phyloP scores from a whole-genome alignment of 345 rosid species.

The Populus deltoides region DNA sequence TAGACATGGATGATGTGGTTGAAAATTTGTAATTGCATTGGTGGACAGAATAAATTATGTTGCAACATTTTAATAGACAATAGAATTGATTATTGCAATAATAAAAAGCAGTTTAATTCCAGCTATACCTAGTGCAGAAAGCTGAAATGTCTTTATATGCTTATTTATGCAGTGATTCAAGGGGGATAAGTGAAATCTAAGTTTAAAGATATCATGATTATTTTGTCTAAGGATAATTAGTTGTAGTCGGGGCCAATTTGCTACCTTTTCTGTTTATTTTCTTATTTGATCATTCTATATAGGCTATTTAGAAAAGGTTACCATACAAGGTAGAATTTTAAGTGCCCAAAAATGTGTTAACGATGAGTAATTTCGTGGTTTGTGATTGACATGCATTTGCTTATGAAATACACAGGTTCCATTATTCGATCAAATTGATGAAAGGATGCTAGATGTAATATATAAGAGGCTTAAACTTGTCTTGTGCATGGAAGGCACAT shows the following conservation, averaged over 20 bases:
- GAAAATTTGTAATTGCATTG: too few relatives aligned
- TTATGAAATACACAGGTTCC: conserved; percentile 53
- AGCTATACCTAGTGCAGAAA: too few relatives aligned
- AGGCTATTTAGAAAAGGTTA: not conserved
- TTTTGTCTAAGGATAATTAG: not conserved
- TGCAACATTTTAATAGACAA: not conserved
- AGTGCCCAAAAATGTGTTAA: not conserved
- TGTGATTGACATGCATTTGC: not conserved
- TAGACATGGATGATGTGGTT: not conserved
- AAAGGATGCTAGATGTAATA: conserved; percentile 83
- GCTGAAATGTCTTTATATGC: not conserved
- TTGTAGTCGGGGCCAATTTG: not conserved
- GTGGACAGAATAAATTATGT: not conserved
- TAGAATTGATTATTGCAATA: not conserved
- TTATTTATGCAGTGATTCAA: not conserved
- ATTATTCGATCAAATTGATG: conserved; percentile 90
- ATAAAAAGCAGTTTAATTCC: not conserved
- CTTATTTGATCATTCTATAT: not conserved
- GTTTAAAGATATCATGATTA: not conserved
- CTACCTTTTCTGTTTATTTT: too few relatives aligned
- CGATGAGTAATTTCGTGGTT: not conserved
- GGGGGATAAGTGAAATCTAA: not conserved
- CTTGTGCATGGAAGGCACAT: conserved; percentile 65
- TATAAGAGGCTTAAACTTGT: conserved; percentile 87
- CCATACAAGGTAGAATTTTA: not conserved